Conservation (phyloP, 441 rosid species). For the Aleurites moluccanus region DNA sequence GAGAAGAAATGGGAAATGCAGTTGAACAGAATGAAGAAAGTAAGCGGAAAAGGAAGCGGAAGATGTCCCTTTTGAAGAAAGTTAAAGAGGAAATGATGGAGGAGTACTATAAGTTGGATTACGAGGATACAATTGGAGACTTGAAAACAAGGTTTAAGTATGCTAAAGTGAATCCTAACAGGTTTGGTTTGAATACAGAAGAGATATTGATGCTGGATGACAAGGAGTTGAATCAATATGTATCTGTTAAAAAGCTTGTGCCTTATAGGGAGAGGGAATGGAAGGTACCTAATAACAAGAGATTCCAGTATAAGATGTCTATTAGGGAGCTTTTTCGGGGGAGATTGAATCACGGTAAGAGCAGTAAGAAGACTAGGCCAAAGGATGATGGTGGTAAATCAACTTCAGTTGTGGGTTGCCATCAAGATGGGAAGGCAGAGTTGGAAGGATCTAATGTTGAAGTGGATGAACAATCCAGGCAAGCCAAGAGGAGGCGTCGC, state of each 20-base stretch:
- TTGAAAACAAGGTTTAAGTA: constrained; percentile 89
- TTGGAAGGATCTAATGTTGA: constrained; percentile 30
- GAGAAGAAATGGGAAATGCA: constrained; percentile 33
- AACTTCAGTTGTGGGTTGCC: constrained; percentile 25
- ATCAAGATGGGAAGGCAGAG: constrained; percentile 26
- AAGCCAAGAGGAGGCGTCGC: constrained; percentile 60
- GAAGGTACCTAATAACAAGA: constrained; percentile 58
- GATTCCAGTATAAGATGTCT: constrained; percentile 49
- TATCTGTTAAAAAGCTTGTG: constrained; percentile 78
- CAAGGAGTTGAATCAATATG: constrained; percentile 76
- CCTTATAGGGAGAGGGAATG: constrained; percentile 74
- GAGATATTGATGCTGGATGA: constrained; percentile 71
- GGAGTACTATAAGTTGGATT: constrained; percentile 87
- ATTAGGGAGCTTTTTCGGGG: constrained; percentile 41
- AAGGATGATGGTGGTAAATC: constrained; percentile 29
- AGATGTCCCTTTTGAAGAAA: constrained; percentile 58
- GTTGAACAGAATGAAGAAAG: constrained; percentile 42
- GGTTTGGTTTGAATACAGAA: constrained; percentile 51
- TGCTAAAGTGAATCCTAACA: constrained; percentile 68
- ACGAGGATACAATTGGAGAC: constrained; percentile 84
- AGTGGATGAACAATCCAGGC: constrained; percentile 39
- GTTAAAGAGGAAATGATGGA: constrained; percentile 82
- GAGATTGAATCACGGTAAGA: constrained; percentile 35
- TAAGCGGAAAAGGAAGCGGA: constrained; percentile 68
- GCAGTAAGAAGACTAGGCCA: constrained; percentile 33